These are phyloP conservation scores for Pholiota microspora DNA, from an alignment of 768 basidiomycete genomes.

Conservation along the genomic window DNA sequence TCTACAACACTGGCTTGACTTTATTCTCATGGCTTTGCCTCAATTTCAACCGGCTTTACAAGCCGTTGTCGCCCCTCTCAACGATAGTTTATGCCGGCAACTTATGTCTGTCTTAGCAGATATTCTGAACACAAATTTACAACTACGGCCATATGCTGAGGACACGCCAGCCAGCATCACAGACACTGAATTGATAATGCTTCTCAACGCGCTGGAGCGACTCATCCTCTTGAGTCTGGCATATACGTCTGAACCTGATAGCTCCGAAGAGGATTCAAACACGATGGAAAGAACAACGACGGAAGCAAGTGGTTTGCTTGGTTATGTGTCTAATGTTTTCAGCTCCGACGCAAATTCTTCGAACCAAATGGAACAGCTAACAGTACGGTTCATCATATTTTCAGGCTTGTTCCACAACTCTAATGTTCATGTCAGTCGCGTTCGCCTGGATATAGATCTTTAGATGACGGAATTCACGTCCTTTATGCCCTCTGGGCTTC, in stretches of 20 bases:
- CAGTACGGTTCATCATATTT: slow-evolving; percentile 38
- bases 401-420: neutral
- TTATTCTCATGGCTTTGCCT: slow-evolving; percentile 86
- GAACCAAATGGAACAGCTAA: slow-evolving; percentile 52
- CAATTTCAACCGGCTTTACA: slow-evolving; percentile 77
- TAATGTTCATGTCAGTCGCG: slow-evolving; percentile 45
- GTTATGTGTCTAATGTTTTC: slow-evolving; percentile 92
- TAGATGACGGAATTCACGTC: slow-evolving; percentile 80
- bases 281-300: slow-evolving; percentile 49
- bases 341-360: slow-evolving; percentile 58
- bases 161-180: slow-evolving; percentile 54
- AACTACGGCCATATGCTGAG: slow-evolving; percentile 32
- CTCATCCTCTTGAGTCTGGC: slow-evolving; percentile 73
- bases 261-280: slow-evolving; percentile 55
- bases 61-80: slow-evolving; percentile 66
- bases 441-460: slow-evolving; percentile 71
- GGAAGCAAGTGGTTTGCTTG: slow-evolving; percentile 70
- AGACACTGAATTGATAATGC: slow-evolving; percentile 81
- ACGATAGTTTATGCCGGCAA: slow-evolving; percentile 77
- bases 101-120: slow-evolving; percentile 57
- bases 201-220: slow-evolving; percentile 83
- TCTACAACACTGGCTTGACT: slow-evolving; percentile 95
- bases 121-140: slow-evolving; percentile 40
- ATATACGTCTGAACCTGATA: slow-evolving; percentile 46
- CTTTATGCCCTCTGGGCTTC: slow-evolving; percentile 75